Evolutionary conservation across 805 yeast species (phyloP).

Genomic region (Saturnispora mendoncae): DNA sequence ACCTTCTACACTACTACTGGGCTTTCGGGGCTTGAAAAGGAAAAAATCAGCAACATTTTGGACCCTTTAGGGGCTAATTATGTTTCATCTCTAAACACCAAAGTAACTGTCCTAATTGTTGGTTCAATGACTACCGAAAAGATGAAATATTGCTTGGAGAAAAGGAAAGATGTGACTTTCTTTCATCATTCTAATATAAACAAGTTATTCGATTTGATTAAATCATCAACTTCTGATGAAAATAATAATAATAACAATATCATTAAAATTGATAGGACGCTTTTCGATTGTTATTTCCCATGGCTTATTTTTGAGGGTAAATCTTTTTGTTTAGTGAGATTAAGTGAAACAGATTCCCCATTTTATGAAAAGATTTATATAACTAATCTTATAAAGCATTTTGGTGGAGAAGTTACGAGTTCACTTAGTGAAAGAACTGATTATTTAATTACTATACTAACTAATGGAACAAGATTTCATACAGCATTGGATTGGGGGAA

Average conservation of each 20-base stretch:
- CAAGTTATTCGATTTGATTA: conserved; percentile 15
- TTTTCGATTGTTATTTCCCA: conserved; percentile 16
- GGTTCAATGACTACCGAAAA: conserved; percentile 52
- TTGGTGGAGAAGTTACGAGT: conserved; percentile 46
- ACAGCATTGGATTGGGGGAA: conserved; percentile 46
- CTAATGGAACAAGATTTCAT: conserved; percentile 41
- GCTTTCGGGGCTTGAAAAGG: conserved; percentile 33
- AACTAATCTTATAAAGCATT: conserved; percentile 27
- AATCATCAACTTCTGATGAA: neutral
- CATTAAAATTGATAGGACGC: neutral
- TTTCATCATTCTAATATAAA: conserved; percentile 41
- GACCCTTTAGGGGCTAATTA: conserved; percentile 51
- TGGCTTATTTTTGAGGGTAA: conserved; percentile 40
- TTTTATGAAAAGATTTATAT: conserved; percentile 28
- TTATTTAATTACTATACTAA: conserved; percentile 42
- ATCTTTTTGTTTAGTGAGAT: conserved; percentile 37
- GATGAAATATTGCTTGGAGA: conserved; percentile 40
- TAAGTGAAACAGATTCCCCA: conserved; percentile 17
- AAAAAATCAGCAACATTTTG: conserved; percentile 38
- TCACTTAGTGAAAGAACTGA: conserved; percentile 38
- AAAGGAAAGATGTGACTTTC: conserved; percentile 50
- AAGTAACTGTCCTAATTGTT: conserved; percentile 50
- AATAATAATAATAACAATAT: too few species aligned
- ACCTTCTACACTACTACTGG: conserved; percentile 52
- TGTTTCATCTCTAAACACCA: conserved; percentile 50